Percentiles rank a stretch among this genome's conserved stretches.
phyloP scores from a whole-genome alignment of 2,329 filamentous ascomycete genomes.

The Fusarium virguliforme region DNA sequence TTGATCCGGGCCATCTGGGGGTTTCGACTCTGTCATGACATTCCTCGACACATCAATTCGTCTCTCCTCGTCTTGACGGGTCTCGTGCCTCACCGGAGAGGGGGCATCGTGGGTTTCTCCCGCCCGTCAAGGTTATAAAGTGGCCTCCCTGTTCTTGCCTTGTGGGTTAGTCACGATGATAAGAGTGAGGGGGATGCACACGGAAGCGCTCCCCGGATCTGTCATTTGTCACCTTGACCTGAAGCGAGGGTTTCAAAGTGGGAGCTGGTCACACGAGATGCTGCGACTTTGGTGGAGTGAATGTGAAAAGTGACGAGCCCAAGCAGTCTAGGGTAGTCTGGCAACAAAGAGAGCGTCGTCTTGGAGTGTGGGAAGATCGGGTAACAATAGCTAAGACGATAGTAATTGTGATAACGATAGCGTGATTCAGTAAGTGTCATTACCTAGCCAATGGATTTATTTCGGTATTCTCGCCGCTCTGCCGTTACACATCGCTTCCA shows the following conservation, averaged over 20 bases:
- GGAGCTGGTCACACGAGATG: not conserved
- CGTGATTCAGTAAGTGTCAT: no score
- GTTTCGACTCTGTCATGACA: not conserved
- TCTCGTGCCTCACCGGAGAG: not conserved
- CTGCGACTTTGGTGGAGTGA: not conserved
- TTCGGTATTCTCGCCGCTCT: not conserved
- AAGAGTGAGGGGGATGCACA: conserved; percentile 14
- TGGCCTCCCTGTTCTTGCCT: not conserved
- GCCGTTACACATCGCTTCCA: not conserved
- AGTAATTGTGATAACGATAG: no score
- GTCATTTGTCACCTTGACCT: not conserved
- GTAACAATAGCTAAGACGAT: no score
- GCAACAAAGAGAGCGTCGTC: not conserved
- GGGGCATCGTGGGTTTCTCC: conserved; percentile 5
- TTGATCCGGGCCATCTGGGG: conserved; percentile 4
- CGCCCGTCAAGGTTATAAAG: conserved; percentile 9
- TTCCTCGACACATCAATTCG: conserved; percentile 10
- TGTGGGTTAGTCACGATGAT: conserved; percentile 10
- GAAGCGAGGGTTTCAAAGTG: conserved; percentile 7
- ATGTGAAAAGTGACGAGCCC: not conserved
- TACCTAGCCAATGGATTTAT: not conserved
- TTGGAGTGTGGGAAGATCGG: no score
- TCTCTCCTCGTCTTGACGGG: not conserved
- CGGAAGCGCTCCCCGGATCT: conserved; percentile 12
- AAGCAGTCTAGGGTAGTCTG: not conserved